Base-by-base conservation (phyloP, 1,284 basidiomycete genomes). In the Microbotryomycetes sp. region DNA sequence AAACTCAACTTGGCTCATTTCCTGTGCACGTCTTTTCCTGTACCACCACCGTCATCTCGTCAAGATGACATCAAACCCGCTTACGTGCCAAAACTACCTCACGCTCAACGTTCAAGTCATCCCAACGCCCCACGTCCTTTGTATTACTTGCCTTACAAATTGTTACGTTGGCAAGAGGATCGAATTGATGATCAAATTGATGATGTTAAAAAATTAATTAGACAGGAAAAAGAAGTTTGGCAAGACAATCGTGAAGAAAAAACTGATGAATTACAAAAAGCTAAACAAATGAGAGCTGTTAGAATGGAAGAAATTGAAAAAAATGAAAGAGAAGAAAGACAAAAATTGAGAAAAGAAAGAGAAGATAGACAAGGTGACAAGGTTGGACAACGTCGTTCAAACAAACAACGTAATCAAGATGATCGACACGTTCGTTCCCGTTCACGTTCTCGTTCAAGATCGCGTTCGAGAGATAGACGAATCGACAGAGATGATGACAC, bases 121-220 rank as follows among this genome's bases (percentile, higher is more conserved):
- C 54, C 65, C n/a, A 48, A 46, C 30, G 51, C 62, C 1, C 28
- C 56, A 15, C 64, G 65, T 7, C 67, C 70, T 9, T 60, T 72
- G 30, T 72, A 68, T 58, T 72, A 72, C 58, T 64, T 69, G 26
- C 70, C 70, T 1, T 61, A 60, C 28, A 66, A 68, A 12, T 59
- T 72, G 9, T 54, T 70, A 42, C 66, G 64, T 3, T 62, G 56
- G n/a, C 70, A 72, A 55, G 69, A 69, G 45, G 67, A 72, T 57
- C 58, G 65, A 25, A 69, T 72, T 42, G 70, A 72, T 22, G 63
- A 60, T 22, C 63, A 65, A 52, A 52, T 65, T 19, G 60, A 57
- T 23, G 63, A 65, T 22, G 30, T 63, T 14, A 62, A 62, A 47
- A 53, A 48, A 15, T 42, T 46, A 29, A 56, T 62, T 14, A 32